These are phyloP conservation scores for Xerocomellus intermedius DNA, from an alignment of 768 basidiomycete genomes.

Conservation along the genomic window DNA sequence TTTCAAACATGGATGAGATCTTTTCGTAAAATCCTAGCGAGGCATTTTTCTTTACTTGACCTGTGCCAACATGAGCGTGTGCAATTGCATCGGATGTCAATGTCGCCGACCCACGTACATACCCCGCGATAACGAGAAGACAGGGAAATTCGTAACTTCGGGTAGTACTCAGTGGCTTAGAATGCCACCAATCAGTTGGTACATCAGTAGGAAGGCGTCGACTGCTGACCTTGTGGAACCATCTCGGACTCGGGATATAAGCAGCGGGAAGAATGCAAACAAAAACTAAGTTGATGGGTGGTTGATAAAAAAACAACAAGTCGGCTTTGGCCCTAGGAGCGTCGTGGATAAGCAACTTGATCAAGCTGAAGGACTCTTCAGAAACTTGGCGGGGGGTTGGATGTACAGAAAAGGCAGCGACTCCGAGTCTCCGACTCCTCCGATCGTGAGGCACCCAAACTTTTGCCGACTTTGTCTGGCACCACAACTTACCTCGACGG, in stretches of 20 bases:
- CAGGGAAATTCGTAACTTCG: slow-evolving; percentile 73
- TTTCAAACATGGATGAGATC: slow-evolving; percentile 62
- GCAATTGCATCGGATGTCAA: neutral
- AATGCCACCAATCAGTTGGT: slow-evolving; percentile 12
- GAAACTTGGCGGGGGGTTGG: too few relatives aligned
- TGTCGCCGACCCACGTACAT: slow-evolving; percentile 55
- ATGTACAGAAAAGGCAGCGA: slow-evolving; percentile 35
- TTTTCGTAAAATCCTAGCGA: slow-evolving; percentile 74
- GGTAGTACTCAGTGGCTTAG: neutral
- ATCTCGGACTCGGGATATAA: slow-evolving; percentile 82
- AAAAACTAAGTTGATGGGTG: slow-evolving; percentile 88
- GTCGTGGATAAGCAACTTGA: slow-evolving; percentile 15
- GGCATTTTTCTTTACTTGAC: slow-evolving; percentile 65
- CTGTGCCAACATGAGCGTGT: slow-evolving; percentile 13
- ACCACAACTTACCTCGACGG: too few relatives aligned
- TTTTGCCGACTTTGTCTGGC: too few relatives aligned
- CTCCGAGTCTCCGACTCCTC: too few relatives aligned
- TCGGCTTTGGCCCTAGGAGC: slow-evolving; percentile 77
- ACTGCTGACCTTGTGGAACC: slow-evolving; percentile 88
- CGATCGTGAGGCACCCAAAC: too few relatives aligned
- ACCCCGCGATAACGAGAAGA: slow-evolving; percentile 78
- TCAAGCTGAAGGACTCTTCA: too few relatives aligned
- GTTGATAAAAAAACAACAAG: slow-evolving; percentile 89
- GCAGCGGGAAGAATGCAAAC: slow-evolving; percentile 82
- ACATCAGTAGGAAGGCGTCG: slow-evolving; percentile 1